Conservation (phyloP, 805 yeast genomes). For the Spathaspora girioi region DNA sequence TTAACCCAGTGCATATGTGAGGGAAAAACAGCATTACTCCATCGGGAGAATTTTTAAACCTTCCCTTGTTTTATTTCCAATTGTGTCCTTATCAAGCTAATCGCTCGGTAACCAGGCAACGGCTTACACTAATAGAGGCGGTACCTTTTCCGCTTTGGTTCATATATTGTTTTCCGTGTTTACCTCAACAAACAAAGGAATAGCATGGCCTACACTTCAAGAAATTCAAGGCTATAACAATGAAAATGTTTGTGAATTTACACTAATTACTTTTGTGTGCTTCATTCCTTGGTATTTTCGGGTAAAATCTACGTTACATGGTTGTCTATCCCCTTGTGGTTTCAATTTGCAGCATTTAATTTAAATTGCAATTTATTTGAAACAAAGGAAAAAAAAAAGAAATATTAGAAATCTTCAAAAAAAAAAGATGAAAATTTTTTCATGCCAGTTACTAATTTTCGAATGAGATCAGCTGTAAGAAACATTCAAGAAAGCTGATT, state of each 20-base stretch:
- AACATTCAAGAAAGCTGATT: too few species aligned
- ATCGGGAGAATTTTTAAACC: background rate
- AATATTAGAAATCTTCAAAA: background rate
- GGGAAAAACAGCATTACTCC: background rate
- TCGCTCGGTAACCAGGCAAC: background rate
- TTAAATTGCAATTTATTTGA: background rate
- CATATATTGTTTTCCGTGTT: background rate
- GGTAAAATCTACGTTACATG: background rate
- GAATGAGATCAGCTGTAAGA: background rate
- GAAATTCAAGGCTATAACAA: background rate
- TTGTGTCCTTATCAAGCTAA: background rate
- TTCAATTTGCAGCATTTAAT: constrained; percentile 1
- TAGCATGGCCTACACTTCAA: background rate
- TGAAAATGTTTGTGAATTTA: background rate
- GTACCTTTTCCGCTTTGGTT: background rate
- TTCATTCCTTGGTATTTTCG: background rate
- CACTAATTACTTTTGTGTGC: background rate
- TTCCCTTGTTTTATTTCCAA: background rate
- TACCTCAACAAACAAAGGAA: background rate
- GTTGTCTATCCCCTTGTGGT: background rate
- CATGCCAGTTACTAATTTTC: background rate
- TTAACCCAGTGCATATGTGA: too few species aligned
- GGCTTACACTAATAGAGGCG: background rate
- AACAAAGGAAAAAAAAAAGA: background rate
- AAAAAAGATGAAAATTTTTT: background rate